Conservation (phyloP, 2,329 filamentous ascomycete species). For the Capronia americana region DNA sequence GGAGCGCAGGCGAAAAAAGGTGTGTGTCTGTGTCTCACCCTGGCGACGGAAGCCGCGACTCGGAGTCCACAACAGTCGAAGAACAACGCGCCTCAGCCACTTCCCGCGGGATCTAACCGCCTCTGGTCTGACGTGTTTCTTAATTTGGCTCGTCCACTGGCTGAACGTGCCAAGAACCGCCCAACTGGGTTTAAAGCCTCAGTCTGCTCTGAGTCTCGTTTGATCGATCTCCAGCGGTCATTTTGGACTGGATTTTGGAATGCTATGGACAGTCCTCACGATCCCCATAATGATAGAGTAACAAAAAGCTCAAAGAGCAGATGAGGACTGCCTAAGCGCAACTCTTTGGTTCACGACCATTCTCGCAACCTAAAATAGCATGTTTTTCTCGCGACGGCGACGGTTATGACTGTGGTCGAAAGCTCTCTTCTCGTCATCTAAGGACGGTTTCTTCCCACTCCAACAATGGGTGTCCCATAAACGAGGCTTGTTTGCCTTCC, state of each 20-base stretch:
- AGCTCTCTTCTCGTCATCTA: slow-evolving; percentile 5
- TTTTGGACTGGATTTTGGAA: neutral
- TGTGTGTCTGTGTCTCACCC: slow-evolving; percentile 30
- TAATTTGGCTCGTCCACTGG: slow-evolving; percentile 21
- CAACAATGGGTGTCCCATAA: neutral
- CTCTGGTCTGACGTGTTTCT: slow-evolving; percentile 22
- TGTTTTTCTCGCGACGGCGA: neutral
- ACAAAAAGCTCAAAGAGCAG: neutral
- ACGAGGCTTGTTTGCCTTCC: neutral
- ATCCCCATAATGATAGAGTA: neutral
- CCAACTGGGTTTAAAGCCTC: slow-evolving; percentile 9
- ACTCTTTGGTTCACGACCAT: neutral
- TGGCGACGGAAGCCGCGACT: slow-evolving; percentile 27
- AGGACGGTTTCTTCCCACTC: slow-evolving; percentile 13
- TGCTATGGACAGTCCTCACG: neutral
- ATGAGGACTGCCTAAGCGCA: neutral
- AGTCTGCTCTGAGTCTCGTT: neutral
- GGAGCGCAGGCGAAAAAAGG: slow-evolving; percentile 22
- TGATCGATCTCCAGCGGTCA: neutral
- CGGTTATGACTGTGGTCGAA: neutral
- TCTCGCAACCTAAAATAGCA: neutral
- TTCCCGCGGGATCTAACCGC: slow-evolving; percentile 16
- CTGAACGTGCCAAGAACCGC: neutral
- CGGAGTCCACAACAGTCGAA: slow-evolving; percentile 17
- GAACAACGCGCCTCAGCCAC: slow-evolving; percentile 17